These are phyloP conservation scores for Malus asiatica DNA, from an alignment of 306 rosid genomes.

Conservation along the genomic window DNA sequence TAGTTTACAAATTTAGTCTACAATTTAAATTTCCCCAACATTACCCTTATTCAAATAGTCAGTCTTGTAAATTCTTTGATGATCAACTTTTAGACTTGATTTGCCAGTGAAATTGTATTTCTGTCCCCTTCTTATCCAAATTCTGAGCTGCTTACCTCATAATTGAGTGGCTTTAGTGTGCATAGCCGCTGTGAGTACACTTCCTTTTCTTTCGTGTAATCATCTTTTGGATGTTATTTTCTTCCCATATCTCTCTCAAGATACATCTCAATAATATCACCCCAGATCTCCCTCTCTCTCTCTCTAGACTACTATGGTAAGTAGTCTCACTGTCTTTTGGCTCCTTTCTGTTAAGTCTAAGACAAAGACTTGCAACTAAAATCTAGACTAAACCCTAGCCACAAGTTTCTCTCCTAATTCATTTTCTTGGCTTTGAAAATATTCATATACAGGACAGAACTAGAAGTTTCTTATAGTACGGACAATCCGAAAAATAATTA, in stretches of 20 bases:
- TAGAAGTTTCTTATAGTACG: too few relatives aligned
- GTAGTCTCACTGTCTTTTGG: constrained; percentile 3
- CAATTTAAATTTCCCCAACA: too few relatives aligned
- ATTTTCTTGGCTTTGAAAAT: background rate
- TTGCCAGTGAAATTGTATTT: constrained; percentile 26
- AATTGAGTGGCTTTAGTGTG: constrained; percentile 36
- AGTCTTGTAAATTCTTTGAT: background rate
- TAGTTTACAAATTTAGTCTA: too few relatives aligned
- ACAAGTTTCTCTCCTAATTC: constrained; percentile 12
- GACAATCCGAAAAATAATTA: too few relatives aligned
- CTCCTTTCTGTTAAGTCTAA: constrained; percentile 13
- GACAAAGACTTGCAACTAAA: constrained; percentile 49
- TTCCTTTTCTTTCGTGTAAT: constrained; percentile 91
- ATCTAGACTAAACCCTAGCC: constrained; percentile 38
- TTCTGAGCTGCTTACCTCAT: constrained; percentile 73
- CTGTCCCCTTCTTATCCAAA: constrained; percentile 34
- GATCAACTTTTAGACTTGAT: constrained; percentile 35
- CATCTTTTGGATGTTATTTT: constrained; percentile 61
- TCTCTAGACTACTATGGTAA: constrained; percentile 20
- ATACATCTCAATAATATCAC: constrained; percentile 71
- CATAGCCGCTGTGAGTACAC: constrained; percentile 54
- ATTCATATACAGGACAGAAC: too few relatives aligned
- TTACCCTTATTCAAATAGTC: background rate
- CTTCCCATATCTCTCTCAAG: constrained; percentile 63
- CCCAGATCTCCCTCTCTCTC: background rate